Conservation (phyloP, 495 filamentous ascomycete species). For the Extremus antarcticus region DNA sequence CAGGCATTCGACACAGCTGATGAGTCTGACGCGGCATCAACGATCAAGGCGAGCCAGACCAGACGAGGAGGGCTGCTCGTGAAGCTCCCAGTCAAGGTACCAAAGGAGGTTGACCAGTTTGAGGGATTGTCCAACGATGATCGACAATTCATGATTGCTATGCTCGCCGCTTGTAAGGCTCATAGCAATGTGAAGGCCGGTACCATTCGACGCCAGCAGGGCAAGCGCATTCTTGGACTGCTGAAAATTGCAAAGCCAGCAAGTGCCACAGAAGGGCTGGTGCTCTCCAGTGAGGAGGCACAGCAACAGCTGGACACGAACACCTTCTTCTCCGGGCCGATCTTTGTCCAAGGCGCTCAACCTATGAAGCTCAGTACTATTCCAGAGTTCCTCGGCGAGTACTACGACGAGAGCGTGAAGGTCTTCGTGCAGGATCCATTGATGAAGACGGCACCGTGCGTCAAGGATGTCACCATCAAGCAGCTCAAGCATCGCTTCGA, state of each 20-base stretch:
- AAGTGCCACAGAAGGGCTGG: background rate
- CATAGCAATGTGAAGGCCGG: constrained; percentile 6
- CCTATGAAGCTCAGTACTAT: background rate
- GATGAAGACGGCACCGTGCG: background rate
- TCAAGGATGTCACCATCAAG: constrained; percentile 1
- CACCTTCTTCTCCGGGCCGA: constrained; percentile 6
- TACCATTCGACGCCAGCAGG: constrained; percentile 1
- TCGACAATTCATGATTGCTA: background rate
- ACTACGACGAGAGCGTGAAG: constrained; percentile 8
- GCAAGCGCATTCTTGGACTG: constrained; percentile 11
- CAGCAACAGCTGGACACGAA: background rate
- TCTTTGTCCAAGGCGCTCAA: constrained; percentile 12
- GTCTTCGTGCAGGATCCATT: constrained; percentile 17
- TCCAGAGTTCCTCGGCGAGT: constrained; percentile 10
- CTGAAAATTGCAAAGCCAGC: constrained; percentile 7
- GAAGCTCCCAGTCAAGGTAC: background rate
- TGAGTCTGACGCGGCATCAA: no score
- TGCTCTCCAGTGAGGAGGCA: constrained; percentile 2
- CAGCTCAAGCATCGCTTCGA: constrained; percentile 16
- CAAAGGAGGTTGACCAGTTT: background rate
- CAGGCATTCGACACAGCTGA: no score
- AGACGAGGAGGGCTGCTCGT: no score
- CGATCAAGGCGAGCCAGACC: no score
- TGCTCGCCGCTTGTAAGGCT: background rate
- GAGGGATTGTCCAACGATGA: background rate